Evolutionary conservation across 2,329 filamentous ascomycete genomes (phyloP).

Genomic region (Penicillium hesseltinei): DNA sequence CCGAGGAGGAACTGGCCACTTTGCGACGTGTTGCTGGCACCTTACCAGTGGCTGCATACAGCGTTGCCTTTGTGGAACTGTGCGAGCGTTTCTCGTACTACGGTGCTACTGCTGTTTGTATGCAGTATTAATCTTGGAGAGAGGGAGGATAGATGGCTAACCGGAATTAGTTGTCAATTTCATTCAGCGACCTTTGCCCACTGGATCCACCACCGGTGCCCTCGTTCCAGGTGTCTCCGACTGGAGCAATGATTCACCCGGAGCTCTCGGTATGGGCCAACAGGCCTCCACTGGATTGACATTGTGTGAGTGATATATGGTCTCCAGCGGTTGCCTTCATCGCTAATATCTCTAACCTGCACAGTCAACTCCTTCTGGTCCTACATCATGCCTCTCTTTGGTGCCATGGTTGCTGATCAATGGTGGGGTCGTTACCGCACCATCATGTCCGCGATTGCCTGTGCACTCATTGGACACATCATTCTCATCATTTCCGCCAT

Average conservation of each 20-base stretch:
- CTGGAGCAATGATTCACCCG: conserved; percentile 33
- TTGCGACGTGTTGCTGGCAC: conserved; percentile 37
- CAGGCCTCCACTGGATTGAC: conserved; percentile 53
- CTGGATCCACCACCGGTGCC: conserved; percentile 54
- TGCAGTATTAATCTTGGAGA: conserved; percentile 23
- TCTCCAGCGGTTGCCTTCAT: no score
- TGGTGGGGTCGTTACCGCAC: conserved; percentile 69
- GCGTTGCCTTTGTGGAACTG: conserved; percentile 69
- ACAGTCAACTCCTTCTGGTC: conserved; percentile 61
- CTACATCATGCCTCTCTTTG: conserved; percentile 59
- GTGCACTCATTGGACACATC: conserved; percentile 65
- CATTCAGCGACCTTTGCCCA: conserved; percentile 56
- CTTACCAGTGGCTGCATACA: conserved; percentile 65
- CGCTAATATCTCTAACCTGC: not conserved
- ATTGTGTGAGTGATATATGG: conserved; percentile 39
- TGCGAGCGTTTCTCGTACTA: conserved; percentile 79
- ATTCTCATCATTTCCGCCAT: conserved; percentile 65
- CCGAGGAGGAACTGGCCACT: conserved; percentile 33
- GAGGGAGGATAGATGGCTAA: conserved; percentile 10
- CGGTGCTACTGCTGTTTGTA: conserved; percentile 66
- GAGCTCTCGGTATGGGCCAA: conserved; percentile 60
- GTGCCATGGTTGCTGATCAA: conserved; percentile 64
- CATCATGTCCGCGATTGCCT: conserved; percentile 63
- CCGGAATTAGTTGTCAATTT: conserved; percentile 57
- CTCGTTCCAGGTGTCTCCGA: conserved; percentile 16